These are phyloP conservation scores for Hemisphaericaspora xylofermentans DNA, from an alignment of 1,139 yeast genomes.

Conservation along the genomic window DNA sequence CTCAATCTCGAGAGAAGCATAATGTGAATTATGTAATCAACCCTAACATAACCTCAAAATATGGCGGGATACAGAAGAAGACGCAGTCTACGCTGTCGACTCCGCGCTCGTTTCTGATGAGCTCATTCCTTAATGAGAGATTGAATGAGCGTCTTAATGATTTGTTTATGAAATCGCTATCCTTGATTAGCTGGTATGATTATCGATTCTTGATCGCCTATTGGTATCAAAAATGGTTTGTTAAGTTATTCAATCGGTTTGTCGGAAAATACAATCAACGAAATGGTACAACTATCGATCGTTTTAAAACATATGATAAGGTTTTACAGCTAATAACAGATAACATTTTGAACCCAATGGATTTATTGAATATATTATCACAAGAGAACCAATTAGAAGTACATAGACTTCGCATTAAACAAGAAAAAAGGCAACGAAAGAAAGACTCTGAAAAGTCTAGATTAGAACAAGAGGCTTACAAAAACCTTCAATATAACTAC, in stretches of 20 bases:
- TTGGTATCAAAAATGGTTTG: slow-evolving; percentile 37
- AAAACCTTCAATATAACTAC: slow-evolving; percentile 32
- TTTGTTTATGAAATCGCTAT: slow-evolving; percentile 7
- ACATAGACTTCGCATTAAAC: slow-evolving; percentile 16
- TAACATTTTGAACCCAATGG: slow-evolving; percentile 21
- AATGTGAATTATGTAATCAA: slow-evolving; percentile 5
- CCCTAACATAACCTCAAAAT: slow-evolving; percentile 5
- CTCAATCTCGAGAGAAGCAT: neutral
- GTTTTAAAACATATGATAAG: slow-evolving; percentile 25
- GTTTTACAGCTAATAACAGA: slow-evolving; percentile 23
- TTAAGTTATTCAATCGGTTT: slow-evolving; percentile 40
- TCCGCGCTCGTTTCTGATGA: neutral
- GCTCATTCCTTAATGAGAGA: slow-evolving; percentile 12
- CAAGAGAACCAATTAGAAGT: slow-evolving; percentile 30
- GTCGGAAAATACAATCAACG: slow-evolving; percentile 29
- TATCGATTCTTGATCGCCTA: slow-evolving; percentile 24
- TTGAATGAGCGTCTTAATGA: slow-evolving; percentile 10
- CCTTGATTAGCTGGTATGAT: slow-evolving; percentile 25
- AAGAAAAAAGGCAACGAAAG: slow-evolving; percentile 9
- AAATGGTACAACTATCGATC: slow-evolving; percentile 18
- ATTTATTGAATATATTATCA: slow-evolving; percentile 25
- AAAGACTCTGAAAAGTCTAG: slow-evolving; percentile 15
- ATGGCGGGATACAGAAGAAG: slow-evolving; percentile 8
- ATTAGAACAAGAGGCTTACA: slow-evolving; percentile 18
- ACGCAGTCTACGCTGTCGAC: neutral